phyloP scores from a whole-genome alignment of 805 yeast genomes.

The Metschnikowia cerradonensis region DNA sequence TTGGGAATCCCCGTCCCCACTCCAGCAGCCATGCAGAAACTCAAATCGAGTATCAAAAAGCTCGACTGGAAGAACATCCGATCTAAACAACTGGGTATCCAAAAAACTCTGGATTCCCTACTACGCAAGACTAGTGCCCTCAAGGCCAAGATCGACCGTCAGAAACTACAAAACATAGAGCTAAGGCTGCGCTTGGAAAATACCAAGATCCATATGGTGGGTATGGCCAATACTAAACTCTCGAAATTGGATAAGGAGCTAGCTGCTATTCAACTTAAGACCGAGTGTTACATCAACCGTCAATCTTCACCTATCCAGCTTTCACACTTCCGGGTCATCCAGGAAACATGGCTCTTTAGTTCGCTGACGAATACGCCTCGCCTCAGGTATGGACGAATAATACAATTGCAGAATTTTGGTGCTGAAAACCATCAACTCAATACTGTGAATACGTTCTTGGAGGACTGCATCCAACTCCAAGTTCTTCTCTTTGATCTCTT shows the following conservation, averaged over 20 bases:
- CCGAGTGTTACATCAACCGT: constrained; percentile 19
- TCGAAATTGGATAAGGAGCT: constrained; percentile 6
- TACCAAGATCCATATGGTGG: not conserved
- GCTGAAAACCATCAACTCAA: constrained; percentile 18
- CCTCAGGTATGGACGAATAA: not conserved
- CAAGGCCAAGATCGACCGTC: not conserved
- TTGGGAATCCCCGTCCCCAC: constrained; percentile 4
- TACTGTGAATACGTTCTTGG: constrained; percentile 22
- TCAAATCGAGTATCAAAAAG: constrained; percentile 31
- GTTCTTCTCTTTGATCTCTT: constrained; percentile 15
- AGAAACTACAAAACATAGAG: not conserved
- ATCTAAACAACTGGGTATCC: constrained; percentile 10
- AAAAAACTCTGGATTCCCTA: constrained; percentile 7
- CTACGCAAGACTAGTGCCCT: not conserved
- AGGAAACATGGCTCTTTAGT: constrained; percentile 17
- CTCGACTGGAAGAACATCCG: constrained; percentile 19
- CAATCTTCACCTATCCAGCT: constrained; percentile 26
- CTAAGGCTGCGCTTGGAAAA: not conserved
- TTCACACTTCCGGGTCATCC: constrained; percentile 23
- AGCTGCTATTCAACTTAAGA: constrained; percentile 8
- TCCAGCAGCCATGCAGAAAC: constrained; percentile 16
- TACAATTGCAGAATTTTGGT: not conserved
- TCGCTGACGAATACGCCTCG: not conserved
- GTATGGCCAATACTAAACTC: constrained; percentile 7
- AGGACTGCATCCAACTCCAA: constrained; percentile 20